A percentile compares a stretch with the other conserved stretches of the same genome.
Evolutionary conservation across 257 asterid genomes (phyloP).

Genomic region (Solanum chiquidenum): DNA sequence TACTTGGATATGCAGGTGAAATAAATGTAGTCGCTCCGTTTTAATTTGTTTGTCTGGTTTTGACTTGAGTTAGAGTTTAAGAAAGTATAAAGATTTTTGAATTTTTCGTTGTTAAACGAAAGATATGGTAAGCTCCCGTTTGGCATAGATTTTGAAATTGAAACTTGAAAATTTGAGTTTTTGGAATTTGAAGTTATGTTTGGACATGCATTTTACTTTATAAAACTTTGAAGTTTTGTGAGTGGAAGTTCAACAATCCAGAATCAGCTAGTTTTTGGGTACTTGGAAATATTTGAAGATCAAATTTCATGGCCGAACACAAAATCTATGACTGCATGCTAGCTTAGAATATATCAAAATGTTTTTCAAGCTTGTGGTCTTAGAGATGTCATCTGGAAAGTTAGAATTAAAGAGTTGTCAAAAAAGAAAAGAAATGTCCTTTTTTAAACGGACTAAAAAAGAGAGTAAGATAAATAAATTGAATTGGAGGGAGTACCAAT

Average conservation of each 20-base stretch:
- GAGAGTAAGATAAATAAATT: background rate
- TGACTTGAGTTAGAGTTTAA: background rate
- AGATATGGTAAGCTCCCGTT: background rate
- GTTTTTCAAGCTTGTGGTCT: background rate
- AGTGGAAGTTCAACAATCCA: background rate
- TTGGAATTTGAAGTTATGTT: background rate
- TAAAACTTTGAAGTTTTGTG: background rate
- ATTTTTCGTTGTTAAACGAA: background rate
- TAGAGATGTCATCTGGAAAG: background rate
- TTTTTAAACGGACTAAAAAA: background rate
- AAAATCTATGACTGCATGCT: background rate
- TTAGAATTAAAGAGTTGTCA: background rate
- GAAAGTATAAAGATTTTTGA: background rate
- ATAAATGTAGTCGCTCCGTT: background rate
- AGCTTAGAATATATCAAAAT: background rate
- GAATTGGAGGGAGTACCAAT: background rate
- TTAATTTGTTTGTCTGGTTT: background rate
- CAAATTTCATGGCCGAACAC: background rate
- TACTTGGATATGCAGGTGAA: constrained; percentile 83
- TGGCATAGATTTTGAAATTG: background rate
- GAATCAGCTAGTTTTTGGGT: background rate
- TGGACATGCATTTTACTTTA: background rate
- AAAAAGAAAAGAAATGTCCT: background rate
- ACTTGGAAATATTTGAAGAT: background rate
- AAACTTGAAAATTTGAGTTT: background rate